Base-by-base conservation (phyloP, 352 stramenopile species). In the Saprolegnia parasitica region DNA sequence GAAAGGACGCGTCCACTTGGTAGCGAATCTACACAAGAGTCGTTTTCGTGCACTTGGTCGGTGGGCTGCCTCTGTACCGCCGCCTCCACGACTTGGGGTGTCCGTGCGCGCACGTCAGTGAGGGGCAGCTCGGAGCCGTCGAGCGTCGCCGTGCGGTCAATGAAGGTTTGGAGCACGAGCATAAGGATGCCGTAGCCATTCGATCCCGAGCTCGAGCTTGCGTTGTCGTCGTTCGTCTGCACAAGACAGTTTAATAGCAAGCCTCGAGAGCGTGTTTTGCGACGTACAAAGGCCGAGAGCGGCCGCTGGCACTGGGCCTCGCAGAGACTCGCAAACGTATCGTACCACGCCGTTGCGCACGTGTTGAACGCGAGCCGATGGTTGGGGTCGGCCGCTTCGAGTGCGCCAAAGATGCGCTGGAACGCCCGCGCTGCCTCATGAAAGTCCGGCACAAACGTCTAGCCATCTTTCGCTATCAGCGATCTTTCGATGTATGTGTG, bases 101-200 rank as follows among this genome's bases (percentile, higher is more conserved):
- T 78, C 21, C 83, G 76, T 23, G 60, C 73, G 46, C 89, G 77
- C 23, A 90, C 73, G 39, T 78, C 68, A 45, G 83, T 81, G 52
- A 90, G 81, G 68, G 86, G 73, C 4, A 79, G 72, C 11, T 61
- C 13, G 10, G 63, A 46, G 13, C 42, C 46, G 5, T 46, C 21
- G 16, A 70, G 29, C 11, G 13, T 49, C 10, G 47, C n/a, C 5
- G 50, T 63, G 21, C 63, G 29, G 23, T 70, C 54, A 18, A 93
- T 73, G 74, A 93, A 91, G 47, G 83, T 70, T 67, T 91, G 90
- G 56, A 95, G 77, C 60, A 91, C 83, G 58, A 78, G 83, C 87
- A 95, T 93, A 54, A 95, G 78, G 39, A 89, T 79, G 68, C 88
- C 82, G 50, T 93, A 95, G 47, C 89, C 80, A 35, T 84, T 85